Evolutionary conservation across 2,329 filamentous ascomycete species (phyloP).

Genomic region (Hypoxylon sp.): DNA sequence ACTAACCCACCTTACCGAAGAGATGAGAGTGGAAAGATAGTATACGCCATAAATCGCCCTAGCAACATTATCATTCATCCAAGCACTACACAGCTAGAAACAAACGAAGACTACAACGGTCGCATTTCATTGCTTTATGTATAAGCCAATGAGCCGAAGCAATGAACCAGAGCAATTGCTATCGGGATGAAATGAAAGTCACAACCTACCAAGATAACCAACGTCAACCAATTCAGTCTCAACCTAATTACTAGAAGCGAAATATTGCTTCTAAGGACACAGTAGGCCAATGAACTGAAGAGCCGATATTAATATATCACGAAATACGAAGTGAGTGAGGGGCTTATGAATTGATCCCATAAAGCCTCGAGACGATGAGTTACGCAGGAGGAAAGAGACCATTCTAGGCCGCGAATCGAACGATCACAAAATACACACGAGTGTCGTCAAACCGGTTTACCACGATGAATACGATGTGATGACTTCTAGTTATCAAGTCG

Average conservation of each 20-base stretch:
- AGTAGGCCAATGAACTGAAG: slow-evolving; percentile 1
- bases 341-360: neutral
- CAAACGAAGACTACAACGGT: neutral
- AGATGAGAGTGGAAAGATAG: neutral
- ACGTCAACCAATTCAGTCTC: neutral
- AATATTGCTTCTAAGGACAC: neutral
- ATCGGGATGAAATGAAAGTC: slow-evolving; percentile 1
- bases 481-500: slow-evolving; percentile 28
- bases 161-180: neutral
- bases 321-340: neutral
- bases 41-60: neutral
- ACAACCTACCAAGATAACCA: slow-evolving; percentile 7
- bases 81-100: neutral
- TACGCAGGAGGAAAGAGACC: slow-evolving; percentile 4
- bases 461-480: slow-evolving; percentile 40
- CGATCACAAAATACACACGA: slow-evolving; percentile 7
- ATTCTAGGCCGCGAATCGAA: slow-evolving; percentile 3
- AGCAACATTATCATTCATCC: neutral
- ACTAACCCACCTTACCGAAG: neutral
- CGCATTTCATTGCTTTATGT: slow-evolving; percentile 19
- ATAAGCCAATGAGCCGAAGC: neutral
- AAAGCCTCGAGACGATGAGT: neutral
- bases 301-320: neutral
- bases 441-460: slow-evolving; percentile 10
- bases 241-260: slow-evolving; percentile 1